Evolutionary conservation across 2,329 filamentous ascomycete genomes (phyloP).

Genomic region (Cytospora chrysosperma): DNA sequence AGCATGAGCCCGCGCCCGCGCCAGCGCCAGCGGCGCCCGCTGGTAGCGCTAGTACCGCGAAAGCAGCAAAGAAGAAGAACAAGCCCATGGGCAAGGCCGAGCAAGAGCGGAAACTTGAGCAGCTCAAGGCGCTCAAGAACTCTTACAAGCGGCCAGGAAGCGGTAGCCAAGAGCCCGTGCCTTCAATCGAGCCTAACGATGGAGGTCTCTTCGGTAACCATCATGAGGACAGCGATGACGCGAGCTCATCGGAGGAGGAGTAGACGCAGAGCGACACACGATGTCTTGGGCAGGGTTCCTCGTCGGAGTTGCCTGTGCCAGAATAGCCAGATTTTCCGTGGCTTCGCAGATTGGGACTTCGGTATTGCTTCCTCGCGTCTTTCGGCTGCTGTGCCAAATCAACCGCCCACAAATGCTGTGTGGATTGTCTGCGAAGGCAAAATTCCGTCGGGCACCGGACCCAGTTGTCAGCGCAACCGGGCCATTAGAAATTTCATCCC

Average conservation of each 20-base stretch:
- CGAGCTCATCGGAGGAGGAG: conserved; percentile 52
- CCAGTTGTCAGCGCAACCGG: neutral
- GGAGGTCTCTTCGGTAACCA: conserved; percentile 8
- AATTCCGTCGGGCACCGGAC: neutral
- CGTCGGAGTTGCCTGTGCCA: neutral
- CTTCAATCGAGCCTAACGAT: conserved; percentile 39
- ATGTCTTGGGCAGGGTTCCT: neutral
- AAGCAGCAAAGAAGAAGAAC: conserved; percentile 65
- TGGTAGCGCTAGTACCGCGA: conserved; percentile 21
- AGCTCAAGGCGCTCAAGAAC: conserved; percentile 60
- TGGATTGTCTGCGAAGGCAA: neutral
- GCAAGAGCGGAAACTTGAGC: conserved; percentile 66
- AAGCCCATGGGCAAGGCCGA: conserved; percentile 74
- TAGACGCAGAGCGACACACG: conserved; percentile 3
- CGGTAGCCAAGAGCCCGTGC: conserved; percentile 46
- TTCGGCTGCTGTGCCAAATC: neutral
- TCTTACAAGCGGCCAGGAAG: conserved; percentile 46
- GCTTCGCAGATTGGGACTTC: neutral
- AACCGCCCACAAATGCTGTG: neutral
- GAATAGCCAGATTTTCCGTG: neutral
- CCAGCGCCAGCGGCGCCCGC: conserved; percentile 22
- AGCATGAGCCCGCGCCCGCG: conserved; percentile 31
- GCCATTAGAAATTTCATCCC: neutral
- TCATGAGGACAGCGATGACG: conserved; percentile 48
- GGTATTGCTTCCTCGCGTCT: neutral